phyloP scores from a whole-genome alignment of 345 rosid genomes.

The Trapa incisa region DNA sequence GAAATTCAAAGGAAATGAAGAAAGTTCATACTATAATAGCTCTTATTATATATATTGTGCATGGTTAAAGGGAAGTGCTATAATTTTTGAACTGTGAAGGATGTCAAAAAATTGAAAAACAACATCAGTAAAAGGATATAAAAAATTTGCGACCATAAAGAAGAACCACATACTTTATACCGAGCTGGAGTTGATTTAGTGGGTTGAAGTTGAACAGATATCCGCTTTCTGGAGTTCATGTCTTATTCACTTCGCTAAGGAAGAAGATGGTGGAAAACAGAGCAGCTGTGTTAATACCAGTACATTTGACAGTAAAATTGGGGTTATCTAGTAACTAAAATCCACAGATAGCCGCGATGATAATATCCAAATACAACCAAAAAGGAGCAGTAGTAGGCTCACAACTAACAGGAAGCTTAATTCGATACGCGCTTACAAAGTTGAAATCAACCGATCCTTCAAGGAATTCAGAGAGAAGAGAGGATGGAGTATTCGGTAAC shows the following conservation, averaged over 20 bases:
- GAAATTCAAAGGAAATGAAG: too few relatives aligned
- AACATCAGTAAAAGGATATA: neutral
- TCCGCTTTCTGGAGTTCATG: slow-evolving; percentile 66
- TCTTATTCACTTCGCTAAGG: slow-evolving; percentile 11
- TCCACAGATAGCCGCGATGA: neutral
- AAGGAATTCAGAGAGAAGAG: slow-evolving; percentile 1
- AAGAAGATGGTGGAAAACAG: slow-evolving; percentile 14
- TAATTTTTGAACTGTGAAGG: too few relatives aligned
- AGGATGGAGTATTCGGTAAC: neutral
- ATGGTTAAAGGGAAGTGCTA: too few relatives aligned
- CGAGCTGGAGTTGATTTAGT: slow-evolving; percentile 56
- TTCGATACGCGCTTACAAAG: neutral
- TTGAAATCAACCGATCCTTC: slow-evolving; percentile 7
- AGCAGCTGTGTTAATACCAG: slow-evolving; percentile 12
- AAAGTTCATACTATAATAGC: too few relatives aligned
- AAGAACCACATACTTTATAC: slow-evolving; percentile 28
- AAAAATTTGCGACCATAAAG: slow-evolving; percentile 5
- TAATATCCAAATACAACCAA: neutral
- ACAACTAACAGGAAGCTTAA: neutral
- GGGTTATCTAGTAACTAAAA: neutral
- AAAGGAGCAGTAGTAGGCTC: neutral
- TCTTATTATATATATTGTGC: too few relatives aligned
- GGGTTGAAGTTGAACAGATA: slow-evolving; percentile 34
- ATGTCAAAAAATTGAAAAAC: too few relatives aligned
- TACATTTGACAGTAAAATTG: neutral